Conservation (phyloP, 345 rosid species). For the Dipteronia sinensis region DNA sequence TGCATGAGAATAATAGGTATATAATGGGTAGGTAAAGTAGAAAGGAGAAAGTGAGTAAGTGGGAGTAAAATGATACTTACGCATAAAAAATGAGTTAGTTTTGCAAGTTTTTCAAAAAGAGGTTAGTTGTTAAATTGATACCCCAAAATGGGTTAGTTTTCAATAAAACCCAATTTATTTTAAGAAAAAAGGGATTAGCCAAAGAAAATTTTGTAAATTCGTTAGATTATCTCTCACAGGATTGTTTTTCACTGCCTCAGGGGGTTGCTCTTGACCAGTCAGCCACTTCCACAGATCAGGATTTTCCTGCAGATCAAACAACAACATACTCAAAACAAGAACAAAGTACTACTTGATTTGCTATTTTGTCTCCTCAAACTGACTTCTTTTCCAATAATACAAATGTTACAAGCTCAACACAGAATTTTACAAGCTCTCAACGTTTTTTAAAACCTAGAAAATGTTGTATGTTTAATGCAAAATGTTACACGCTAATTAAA, state of each 20-base stretch:
- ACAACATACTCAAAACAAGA: background rate
- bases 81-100: too few species aligned
- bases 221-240: constrained; percentile 50
- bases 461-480: background rate
- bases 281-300: constrained; percentile 98
- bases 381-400: background rate
- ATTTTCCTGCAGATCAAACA: constrained; percentile 65
- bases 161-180: too few species aligned
- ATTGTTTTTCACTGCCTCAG: constrained; percentile 64
- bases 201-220: background rate
- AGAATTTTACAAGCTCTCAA: background rate
- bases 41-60: too few species aligned
- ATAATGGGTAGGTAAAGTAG: too few species aligned
- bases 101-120: too few species aligned
- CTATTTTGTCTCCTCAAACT: background rate
- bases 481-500: background rate
- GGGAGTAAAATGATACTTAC: too few species aligned
- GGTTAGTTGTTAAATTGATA: too few species aligned
- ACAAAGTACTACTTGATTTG: background rate
- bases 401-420: too few species aligned
- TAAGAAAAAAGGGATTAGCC: background rate
- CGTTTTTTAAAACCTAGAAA: background rate
- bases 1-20: too few species aligned
- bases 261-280: constrained; percentile 84
- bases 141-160: too few species aligned